Evolutionary conservation across 2,329 filamentous ascomycete genomes (phyloP), one percentile per base, ranked within the genome.

Genomic region (Pseudohalonectria lignicola): DNA sequence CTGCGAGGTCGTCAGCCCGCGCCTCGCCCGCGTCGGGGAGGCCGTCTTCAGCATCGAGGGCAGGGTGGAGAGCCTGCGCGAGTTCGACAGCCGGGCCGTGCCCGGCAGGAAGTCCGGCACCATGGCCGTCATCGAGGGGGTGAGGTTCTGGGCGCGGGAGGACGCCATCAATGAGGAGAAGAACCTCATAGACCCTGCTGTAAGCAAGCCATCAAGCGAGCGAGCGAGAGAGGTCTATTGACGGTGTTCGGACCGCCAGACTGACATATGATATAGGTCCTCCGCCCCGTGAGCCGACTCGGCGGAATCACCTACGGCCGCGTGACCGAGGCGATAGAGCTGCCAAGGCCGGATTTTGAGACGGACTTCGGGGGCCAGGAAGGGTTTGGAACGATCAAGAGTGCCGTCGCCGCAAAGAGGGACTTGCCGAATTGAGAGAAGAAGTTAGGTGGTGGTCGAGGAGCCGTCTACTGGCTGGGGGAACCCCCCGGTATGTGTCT

Each of bases 251-350:
- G n/a, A n/a, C n/a, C n/a, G n/a, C n/a, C n/a, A n/a, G n/a, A n/a
- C n/a, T n/a, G n/a, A n/a, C n/a, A n/a, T n/a, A n/a, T n/a, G n/a
- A 1, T 26, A 7, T 31, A 79, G 62, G 69, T 93, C 8, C 61
- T 95, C 40, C 75, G 75, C 44, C 86, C 90, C 0, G 70, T 94
- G 13, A 76, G 76, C 45, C 74, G 90, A 28, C 52, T 95, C 18
- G 90, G 90, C 19, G 90, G 90, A 2, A 93, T 95, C 49, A 82
- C 82, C 0, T 96, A 94, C 55, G 82, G 71, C 1, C 71, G 87
- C 31, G 64, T 73, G 1, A 78, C 72, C 0, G 77, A 88, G 45
- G 80, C 64, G 0, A 62, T 86, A 19, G 87, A 94, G 64, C 59
- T 94, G 18, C 74, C 71, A 5, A 66, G 82, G 30, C 78, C 71